Base-by-base conservation (phyloP, 768 basidiomycete species). In the Calocera viscosa region DNA sequence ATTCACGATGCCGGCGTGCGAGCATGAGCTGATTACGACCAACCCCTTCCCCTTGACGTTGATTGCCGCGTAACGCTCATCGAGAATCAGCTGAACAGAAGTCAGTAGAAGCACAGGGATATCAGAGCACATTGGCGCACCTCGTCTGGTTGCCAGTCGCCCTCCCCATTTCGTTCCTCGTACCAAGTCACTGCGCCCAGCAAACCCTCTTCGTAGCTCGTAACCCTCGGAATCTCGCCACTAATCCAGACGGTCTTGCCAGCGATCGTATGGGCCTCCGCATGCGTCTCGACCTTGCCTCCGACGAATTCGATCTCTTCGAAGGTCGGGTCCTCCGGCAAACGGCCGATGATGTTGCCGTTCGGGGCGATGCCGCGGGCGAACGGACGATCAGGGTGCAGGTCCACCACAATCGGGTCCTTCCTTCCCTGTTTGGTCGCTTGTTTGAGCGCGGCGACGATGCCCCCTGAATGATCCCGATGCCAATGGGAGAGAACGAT, bases 1-100 rank as follows among this genome's bases (percentile, higher is more conserved):
- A 69, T 93, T 93, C 49, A 89, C 86, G 66, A 92, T 90, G 0
- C 90, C 91, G 1, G 91, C 90, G 76, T 92, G 90, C 5, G 85
- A 86, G 70, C 85, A 90, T 86, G 91, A 85, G 78, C 88, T 91
- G 75, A 94, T 91, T 66, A 93, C 80, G 26, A 92, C 82, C 65
- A 92, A 75, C 0, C 91, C 91, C 72, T 90, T 91, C 8, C 88
- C 90, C n/a, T 80, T 79, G 0, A 93, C 86, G 74, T 92, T 89
- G 28, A 92, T 76, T 0, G 78, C 86, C 63, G 82, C 84, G 72
- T 91, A 93, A 26, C 91, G 80, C 73, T 93, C 91, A 70, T 92
- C 91, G 84, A 87, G 84, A 69, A 93, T 84, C 63, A 86, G 80
- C 88, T 91, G 64, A 2, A 65, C 34, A 24, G 7, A 32, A 66